phyloP scores from a whole-genome alignment of 441 rosid species.

The Bruguiera hainesii region DNA sequence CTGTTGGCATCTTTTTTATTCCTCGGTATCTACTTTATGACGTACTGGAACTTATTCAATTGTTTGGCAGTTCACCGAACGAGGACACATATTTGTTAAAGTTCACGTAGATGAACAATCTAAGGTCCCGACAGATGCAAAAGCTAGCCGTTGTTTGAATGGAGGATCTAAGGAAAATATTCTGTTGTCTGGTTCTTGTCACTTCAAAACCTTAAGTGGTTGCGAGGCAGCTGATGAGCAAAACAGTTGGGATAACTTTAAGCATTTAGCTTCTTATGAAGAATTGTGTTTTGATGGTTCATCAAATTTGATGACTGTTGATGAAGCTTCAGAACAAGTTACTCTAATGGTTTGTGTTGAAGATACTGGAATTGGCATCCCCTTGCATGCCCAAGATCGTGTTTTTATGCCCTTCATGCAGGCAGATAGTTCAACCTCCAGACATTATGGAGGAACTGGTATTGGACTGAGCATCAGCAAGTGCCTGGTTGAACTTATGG shows the following conservation, averaged over 20 bases:
- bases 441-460: conserved; percentile 90
- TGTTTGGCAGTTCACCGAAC: conserved; percentile 76
- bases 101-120: conserved; percentile 67
- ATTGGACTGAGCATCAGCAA: conserved; percentile 96
- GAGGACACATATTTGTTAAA: conserved; percentile 85
- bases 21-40: conserved; percentile 1
- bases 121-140: conserved; percentile 38
- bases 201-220: conserved; percentile 82
- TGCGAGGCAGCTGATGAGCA: conserved; percentile 79
- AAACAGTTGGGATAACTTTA: conserved; percentile 79
- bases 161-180: conserved; percentile 50
- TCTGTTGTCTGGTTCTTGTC: conserved; percentile 25
- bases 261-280: conserved; percentile 55
- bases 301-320: conserved; percentile 24
- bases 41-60: conserved; percentile 7
- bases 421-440: conserved; percentile 95
- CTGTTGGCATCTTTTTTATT: conserved; percentile 2
- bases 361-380: conserved; percentile 96
- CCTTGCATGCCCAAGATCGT: conserved; percentile 71
- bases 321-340: conserved; percentile 42
- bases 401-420: conserved; percentile 95
- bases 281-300: conserved; percentile 30
- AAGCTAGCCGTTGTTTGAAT: conserved; percentile 36
- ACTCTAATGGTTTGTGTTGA: conserved; percentile 77
- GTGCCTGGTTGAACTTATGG: conserved; percentile 92